Base-by-base conservation (phyloP, 1,139 yeast genomes). In the Nakaseomyces kungkrabaensis region DNA sequence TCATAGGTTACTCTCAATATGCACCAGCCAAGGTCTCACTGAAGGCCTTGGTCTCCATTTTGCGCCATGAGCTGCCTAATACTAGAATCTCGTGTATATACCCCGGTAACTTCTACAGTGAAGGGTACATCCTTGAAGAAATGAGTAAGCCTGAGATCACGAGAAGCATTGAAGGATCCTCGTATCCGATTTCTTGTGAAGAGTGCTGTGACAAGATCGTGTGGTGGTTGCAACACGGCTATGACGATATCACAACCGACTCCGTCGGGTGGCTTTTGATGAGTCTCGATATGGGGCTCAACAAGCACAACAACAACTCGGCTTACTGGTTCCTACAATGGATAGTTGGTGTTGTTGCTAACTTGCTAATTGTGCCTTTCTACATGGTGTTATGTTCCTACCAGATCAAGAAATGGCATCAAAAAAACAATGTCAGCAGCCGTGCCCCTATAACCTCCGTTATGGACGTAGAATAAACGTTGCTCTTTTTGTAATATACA, bases 41-140 rank as follows among this genome's bases (percentile, higher is more conserved):
- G 9, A 75, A 86, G 57, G 72, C 95, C 0, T 70, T 94, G 36
- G 82, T 90, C 0, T 84, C 84, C 47, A 73, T 85, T 5, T 68
- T 92, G 50, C 78, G 96, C 52, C 97, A 90, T 59, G 99, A 94
- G 64, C 74, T 87, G 51, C 83, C 79, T 59, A 78, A 82, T 54
- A 51, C 50, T 22, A 69, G 82, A 47, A 78, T 85, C 0, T 71
- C 79, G 3, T 75, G 81, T 47, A 80, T 88, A 0, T 82, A 82
- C 60, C 96, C 97, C 0, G 98, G 98, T 0, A 89, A 88, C 63
- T 89, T 92, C 68, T 77, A 73, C 47, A 84, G 95, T 56, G 97
- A 90, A 66, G 99, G 98, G 0, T 94, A 68, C 60, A 78, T 71
- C 5, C 80, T 81, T 52, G 99, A 94, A 66, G 85, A 90, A 62